These are phyloP conservation scores for Spongispora temasekensis DNA, from an alignment of 1,284 basidiomycete species.

Conservation along the genomic window DNA sequence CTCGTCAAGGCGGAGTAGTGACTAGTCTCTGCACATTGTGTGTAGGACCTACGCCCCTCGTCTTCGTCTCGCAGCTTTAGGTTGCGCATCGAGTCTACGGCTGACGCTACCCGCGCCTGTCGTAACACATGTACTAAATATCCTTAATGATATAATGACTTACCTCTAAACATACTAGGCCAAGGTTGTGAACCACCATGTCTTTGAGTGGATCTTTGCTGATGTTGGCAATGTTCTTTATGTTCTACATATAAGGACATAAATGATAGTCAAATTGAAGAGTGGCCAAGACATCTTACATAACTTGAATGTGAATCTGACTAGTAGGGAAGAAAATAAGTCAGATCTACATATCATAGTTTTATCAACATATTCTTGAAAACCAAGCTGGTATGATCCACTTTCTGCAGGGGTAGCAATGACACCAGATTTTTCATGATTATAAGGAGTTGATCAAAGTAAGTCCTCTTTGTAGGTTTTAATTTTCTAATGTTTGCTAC, in stretches of 20 bases:
- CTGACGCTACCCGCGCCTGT: no score
- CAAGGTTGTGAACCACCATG: background rate
- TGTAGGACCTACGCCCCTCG: no score
- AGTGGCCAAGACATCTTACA: background rate
- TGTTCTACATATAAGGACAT: background rate
- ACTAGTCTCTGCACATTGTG: no score
- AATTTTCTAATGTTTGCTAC: background rate
- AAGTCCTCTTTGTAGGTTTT: background rate
- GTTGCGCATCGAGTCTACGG: no score
- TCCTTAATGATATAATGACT: background rate
- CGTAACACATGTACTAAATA: background rate
- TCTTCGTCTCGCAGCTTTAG: no score
- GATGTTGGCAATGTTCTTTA: background rate
- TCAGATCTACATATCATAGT: background rate
- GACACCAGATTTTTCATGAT: background rate
- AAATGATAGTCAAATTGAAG: background rate
- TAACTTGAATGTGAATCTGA: background rate
- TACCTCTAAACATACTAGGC: background rate
- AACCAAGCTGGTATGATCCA: background rate
- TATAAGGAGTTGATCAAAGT: no score
- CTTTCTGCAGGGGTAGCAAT: background rate
- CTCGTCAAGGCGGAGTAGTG: no score
- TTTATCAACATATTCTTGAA: background rate
- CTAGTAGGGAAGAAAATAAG: background rate
- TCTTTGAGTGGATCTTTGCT: no score